Evolutionary conservation across 2,329 filamentous ascomycete genomes (phyloP), one percentile per base, ranked within the genome.

Genomic region (Emergomyces orientalis): DNA sequence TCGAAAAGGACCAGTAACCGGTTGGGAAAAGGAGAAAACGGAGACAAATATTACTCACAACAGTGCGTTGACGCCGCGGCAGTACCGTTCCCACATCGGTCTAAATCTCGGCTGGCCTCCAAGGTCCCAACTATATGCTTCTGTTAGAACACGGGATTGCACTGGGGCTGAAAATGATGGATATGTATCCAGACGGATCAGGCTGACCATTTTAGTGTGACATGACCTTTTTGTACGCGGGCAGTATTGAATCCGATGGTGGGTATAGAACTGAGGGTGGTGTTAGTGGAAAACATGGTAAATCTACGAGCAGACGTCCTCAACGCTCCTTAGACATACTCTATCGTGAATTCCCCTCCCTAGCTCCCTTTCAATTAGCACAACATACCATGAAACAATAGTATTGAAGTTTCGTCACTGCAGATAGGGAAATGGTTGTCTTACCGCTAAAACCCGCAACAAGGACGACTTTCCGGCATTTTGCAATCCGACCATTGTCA

Each of bases 181-280:
- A 43, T 1, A 25, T 27, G 2, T 27, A 62, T 30, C 17, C 43
- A 27, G 22, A 47, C 17, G 27, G 51, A 61, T 3, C 19, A 25
- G 2, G 27, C 62, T 74, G 75, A 87, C 85, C 94, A 99, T 79
- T 97, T 97, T 72, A 99, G 83, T 70, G 94, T 96, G 75, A 99
- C 94, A 84, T 97, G 93, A 70, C 94, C 94, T 74, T 94, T 93
- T 79, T 97, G 92, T 71, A 99, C 91, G 69, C 89, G 88, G 83
- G 97, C 97, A 87, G 97, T 96, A 78, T 97, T 99, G 82, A 97
- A 97, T 68, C 94, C 94, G 71, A 99, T 93, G 19, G 94, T 99
- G 65, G 94, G 94, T 76, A 97, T 97, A 69, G 93, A 96, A 81
- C 93, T 97, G 80, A 22, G 49, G 34, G 57, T 60, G 56, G 59